Base-by-base conservation (phyloP, 768 basidiomycete species). In the Glaciozyma antarctica region DNA sequence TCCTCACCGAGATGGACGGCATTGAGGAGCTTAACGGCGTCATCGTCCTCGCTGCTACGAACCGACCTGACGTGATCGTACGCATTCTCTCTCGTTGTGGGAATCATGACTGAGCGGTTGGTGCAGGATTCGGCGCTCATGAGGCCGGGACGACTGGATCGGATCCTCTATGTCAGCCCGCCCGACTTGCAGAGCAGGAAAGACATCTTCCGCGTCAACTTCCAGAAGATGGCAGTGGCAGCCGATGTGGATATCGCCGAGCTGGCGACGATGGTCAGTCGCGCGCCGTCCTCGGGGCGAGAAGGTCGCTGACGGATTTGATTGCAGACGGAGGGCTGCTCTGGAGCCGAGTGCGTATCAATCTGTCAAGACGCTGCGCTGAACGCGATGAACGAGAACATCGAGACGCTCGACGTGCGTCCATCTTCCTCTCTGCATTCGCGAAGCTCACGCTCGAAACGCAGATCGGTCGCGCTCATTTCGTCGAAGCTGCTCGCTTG, bases 1-100 rank as follows among this genome's bases (percentile, higher is more conserved):
- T 99, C 17, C 76, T 99, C 62, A 98, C 94, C 74, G 95, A 99
- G 75, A 98, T 98, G 91, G 95, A 98, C 74, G 95, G 95, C 24
- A 88, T 98, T 0, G 90, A 97, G 77, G 91, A 94, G 77, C 80
- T 98, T 24, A 80, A 87, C 22, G 92, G 93, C 0, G 95, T 99
- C n/a, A 93, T 90, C 0, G 84, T 97, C 43, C 83, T 99, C 15
- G 95, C 91, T 2, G 95, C 95, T 0, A 99, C 95, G 17, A 98
- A 99, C 75, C 79, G 93, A 63, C 95, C 95, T 12, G 92, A 95
- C 66, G 84, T 85, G n/a, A 85, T 95, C 51, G 87, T 88, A 66
- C 24, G 44, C 28, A 28, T 6, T 58, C n/a, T 28, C 43, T 9
- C n/a, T 45, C 47, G 19, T 30, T 10, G 24, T 10, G 9, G 17